A percentile compares a stretch with the other conserved stretches of the same genome.
Evolutionary conservation across 139 green algal species (phyloP).

Genomic region (Chlamydomonas incerta): DNA sequence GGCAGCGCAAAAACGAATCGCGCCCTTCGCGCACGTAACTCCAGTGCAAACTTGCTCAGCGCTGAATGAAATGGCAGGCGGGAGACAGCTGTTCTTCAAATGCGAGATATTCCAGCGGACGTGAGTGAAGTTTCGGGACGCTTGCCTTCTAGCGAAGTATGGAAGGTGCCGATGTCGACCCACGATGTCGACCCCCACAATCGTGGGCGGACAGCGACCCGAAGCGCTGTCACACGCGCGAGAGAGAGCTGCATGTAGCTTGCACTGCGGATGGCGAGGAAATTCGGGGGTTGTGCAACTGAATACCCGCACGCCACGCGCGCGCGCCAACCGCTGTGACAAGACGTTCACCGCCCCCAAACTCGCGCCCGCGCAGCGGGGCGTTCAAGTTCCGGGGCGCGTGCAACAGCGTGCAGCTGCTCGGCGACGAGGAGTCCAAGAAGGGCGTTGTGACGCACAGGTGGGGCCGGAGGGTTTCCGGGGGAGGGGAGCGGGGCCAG

Average conservation of each 20-base stretch:
- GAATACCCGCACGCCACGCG: background rate
- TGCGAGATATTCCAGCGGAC: slow-evolving; percentile 75
- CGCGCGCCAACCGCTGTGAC: background rate
- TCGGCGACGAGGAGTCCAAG: slow-evolving; percentile 60
- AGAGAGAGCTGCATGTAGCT: no score
- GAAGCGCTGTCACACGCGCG: no score
- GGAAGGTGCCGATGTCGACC: no score
- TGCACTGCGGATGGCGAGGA: no score
- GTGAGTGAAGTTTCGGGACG: background rate
- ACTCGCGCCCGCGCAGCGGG: slow-evolving; percentile 39
- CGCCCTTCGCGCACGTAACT: slow-evolving; percentile 50
- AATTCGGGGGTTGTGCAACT: no score
- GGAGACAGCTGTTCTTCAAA: slow-evolving; percentile 74
- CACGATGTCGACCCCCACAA: no score
- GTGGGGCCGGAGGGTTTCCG: no score
- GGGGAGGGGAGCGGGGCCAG: no score
- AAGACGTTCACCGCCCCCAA: no score
- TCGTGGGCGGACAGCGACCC: no score
- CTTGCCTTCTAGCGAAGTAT: background rate
- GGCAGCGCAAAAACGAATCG: slow-evolving; percentile 60
- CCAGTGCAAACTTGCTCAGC: slow-evolving; percentile 51
- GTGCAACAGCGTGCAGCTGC: slow-evolving; percentile 72
- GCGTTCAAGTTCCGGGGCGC: slow-evolving; percentile 82
- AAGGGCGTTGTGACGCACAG: slow-evolving; percentile 80
- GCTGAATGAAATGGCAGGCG: background rate